Percentiles rank a stretch among this genome's conserved stretches.
These are phyloP conservation scores for Bromus sterilis DNA, from an alignment of 176 grass and related monocot genomes.

Conservation along the genomic window DNA sequence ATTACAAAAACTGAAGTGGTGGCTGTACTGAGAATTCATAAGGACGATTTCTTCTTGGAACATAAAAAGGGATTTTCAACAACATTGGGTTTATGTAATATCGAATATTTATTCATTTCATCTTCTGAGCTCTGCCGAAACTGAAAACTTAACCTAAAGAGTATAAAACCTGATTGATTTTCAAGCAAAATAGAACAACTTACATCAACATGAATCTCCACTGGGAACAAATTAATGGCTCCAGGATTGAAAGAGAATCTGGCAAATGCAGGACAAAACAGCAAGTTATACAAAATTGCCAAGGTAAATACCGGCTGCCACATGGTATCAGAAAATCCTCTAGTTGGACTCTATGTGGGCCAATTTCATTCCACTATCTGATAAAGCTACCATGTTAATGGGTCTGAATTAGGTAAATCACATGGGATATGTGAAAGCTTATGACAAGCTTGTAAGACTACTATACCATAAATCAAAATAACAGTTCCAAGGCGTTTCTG, in stretches of 20 bases:
- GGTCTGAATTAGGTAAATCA: not conserved
- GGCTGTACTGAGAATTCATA: not conserved
- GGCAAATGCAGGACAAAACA: slow-evolving; percentile 19
- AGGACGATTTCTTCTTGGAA: not conserved
- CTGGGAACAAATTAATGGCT: slow-evolving; percentile 85
- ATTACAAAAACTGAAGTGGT: not conserved
- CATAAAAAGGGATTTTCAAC: not conserved
- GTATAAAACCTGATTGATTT: not conserved
- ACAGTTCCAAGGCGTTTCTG: slow-evolving; percentile 3
- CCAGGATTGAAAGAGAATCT: slow-evolving; percentile 91
- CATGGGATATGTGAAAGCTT: not conserved
- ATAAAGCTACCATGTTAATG: not conserved
- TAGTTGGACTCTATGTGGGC: not conserved
- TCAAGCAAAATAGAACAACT: slow-evolving; percentile 34
- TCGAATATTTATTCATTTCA: not conserved
- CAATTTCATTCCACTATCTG: not conserved
- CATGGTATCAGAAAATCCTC: not conserved
- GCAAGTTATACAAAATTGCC: not conserved
- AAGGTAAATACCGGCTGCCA: not conserved
- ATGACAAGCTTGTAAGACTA: not conserved
- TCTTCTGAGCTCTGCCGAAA: not conserved
- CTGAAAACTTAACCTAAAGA: not conserved
- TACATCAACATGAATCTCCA: slow-evolving; percentile 93
- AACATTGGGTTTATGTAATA: not conserved
- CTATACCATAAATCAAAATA: slow-evolving; percentile 7